Conservation (phyloP, 805 yeast genomes). For the Metschnikowia noctiluminum region DNA sequence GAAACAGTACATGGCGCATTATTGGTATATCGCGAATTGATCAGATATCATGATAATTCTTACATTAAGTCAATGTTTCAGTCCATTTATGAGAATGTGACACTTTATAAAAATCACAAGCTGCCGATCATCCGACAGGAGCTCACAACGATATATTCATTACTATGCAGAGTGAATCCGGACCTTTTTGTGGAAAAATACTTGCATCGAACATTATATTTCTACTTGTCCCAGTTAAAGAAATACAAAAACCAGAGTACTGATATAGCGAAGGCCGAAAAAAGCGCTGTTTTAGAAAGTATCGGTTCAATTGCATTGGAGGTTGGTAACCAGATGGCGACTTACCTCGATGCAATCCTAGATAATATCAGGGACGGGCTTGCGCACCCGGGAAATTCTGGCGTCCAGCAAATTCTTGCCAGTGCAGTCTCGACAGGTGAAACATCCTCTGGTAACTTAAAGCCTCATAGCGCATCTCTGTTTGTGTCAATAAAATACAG, state of each 20-base stretch:
- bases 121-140: conserved; percentile 75
- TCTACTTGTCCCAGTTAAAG: conserved; percentile 74
- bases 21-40: conserved; percentile 75
- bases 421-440: conserved; percentile 34
- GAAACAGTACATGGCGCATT: conserved; percentile 88
- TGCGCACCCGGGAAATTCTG: conserved; percentile 34
- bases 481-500: conserved; percentile 50
- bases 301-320: conserved; percentile 81
- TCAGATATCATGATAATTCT: conserved; percentile 63
- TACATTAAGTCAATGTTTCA: conserved; percentile 70
- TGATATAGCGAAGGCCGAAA: conserved; percentile 49
- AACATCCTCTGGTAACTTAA: conserved; percentile 20
- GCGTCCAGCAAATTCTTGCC: conserved; percentile 38
- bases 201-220: conserved; percentile 73
- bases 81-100: conserved; percentile 70
- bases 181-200: conserved; percentile 74
- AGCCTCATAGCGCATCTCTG: conserved; percentile 25
- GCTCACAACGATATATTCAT: conserved; percentile 79
- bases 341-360: conserved; percentile 83
- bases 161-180: conserved; percentile 75
- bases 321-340: conserved; percentile 80
- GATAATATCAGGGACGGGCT: conserved; percentile 81
- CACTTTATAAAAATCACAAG: conserved; percentile 74
- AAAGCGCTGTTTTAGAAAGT: conserved; percentile 70
- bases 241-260: conserved; percentile 49